Evolutionary conservation across 169 alveolate genomes (phyloP), one percentile per base, ranked within the genome.

Genomic region (Cryptosporidium parvum): DNA sequence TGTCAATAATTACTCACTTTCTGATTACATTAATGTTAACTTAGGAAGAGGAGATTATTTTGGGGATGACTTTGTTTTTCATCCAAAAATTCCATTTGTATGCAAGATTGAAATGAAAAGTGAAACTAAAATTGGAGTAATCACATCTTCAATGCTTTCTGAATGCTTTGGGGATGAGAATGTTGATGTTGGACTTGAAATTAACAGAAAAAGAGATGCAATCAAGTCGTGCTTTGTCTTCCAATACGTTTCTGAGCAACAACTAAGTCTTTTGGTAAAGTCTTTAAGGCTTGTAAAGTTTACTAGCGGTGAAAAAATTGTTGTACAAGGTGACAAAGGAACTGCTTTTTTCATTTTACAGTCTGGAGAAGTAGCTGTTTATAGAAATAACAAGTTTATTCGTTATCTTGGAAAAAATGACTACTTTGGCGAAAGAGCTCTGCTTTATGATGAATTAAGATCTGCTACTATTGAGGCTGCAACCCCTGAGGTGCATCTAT

Each of bases 371-470:
- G 98, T 97, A 1, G 97, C 95, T 29, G 94, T 97, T 48, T 84
- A 91, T 37, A 94, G 95, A 91, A 91, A 94, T 65, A 93, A 93
- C 51, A 93, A 92, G 80, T 91, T 93, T 51, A 85, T 97, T 44
- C 89, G 98, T 44, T 96, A 97, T 12, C 91, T 96, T 39, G 97
- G 97, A 26, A 96, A 95, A 65, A 93, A 95, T 69, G 98, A 97
- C 91, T 98, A 96, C 86, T 97, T 98, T 86, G 99, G 99, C 9
- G 99, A 97, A 75, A 93, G 99, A 58, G 97, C 99, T 7, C 86
- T 97, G 26, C 91, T 98, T 65, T 95, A 94, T 67, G 96, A 96
- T 70, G 99, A 96, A 91, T 94, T 95, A 39, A 86, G 99, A 53
- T 89, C 97, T 3, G 98, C 99, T n/a, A 94, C 99, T 5, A 97